Evolutionary conservation across 2,329 filamentous ascomycete species (phyloP).

Genomic region (Fusarium sp.): DNA sequence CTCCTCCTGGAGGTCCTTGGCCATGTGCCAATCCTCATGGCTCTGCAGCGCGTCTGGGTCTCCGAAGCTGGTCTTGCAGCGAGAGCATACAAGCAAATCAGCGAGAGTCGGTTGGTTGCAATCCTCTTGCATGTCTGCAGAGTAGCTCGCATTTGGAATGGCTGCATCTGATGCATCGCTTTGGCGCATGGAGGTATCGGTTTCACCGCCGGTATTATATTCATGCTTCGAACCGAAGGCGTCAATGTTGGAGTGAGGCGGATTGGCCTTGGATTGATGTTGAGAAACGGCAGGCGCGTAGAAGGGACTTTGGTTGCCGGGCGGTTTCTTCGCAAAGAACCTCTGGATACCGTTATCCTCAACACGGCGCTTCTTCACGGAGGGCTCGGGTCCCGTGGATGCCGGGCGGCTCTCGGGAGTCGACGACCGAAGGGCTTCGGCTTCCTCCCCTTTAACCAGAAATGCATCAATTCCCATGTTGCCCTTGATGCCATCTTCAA

Average conservation of each 20-base stretch:
- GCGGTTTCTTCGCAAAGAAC: conserved; percentile 63
- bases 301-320: conserved; percentile 43
- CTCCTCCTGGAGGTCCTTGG: conserved; percentile 80
- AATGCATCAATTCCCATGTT: conserved; percentile 90
- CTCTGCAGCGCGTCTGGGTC: conserved; percentile 71
- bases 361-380: conserved; percentile 47
- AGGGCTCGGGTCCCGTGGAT: conserved; percentile 35
- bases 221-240: conserved; percentile 12
- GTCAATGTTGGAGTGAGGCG: conserved; percentile 13
- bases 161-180: conserved; percentile 18
- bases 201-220: conserved; percentile 31
- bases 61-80: conserved; percentile 72
- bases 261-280: not conserved
- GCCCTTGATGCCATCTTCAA: conserved; percentile 85
- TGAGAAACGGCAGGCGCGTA: conserved; percentile 23
- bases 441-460: conserved; percentile 79
- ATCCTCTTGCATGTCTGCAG: conserved; percentile 31
- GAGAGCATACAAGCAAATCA: conserved; percentile 63
- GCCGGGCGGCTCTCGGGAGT: conserved; percentile 32
- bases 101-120: conserved; percentile 47
- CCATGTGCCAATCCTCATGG: conserved; percentile 95
- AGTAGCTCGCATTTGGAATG: conserved; percentile 8
- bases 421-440: conserved; percentile 51
- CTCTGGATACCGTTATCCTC: conserved; percentile 64
- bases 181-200: conserved; percentile 17